Conservation (phyloP, 345 rosid species). For the Mercurialis annua region DNA sequence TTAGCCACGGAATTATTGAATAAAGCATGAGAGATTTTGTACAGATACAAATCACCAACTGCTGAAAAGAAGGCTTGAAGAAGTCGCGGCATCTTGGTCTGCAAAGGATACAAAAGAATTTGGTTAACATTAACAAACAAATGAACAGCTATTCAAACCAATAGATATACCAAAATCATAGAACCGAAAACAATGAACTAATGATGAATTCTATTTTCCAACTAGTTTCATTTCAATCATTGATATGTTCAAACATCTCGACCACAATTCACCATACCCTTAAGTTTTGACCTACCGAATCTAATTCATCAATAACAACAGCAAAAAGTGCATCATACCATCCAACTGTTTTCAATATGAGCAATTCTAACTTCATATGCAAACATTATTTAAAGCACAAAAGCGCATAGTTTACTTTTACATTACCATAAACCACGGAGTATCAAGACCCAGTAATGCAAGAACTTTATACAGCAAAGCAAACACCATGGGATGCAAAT, state of each 20-base stretch:
- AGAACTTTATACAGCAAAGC: slow-evolving; percentile 54
- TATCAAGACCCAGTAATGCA: slow-evolving; percentile 43
- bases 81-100: slow-evolving; percentile 73
- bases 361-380: background rate
- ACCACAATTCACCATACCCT: background rate
- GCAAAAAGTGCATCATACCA: background rate
- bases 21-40: slow-evolving; percentile 56
- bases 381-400: background rate
- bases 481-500: slow-evolving; percentile 85
- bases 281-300: background rate
- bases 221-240: background rate
- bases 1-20: slow-evolving; percentile 56
- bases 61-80: slow-evolving; percentile 83
- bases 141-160: slow-evolving; percentile 1
- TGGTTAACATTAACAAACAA: slow-evolving; percentile 7
- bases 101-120: slow-evolving; percentile 16
- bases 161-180: too few species aligned
- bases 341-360: background rate
- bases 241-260: background rate
- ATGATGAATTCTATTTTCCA: too few species aligned
- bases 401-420: background rate
- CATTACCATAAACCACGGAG: slow-evolving; percentile 53
- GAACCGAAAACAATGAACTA: background rate
- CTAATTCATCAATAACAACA: background rate
- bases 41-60: slow-evolving; percentile 76